Evolutionary conservation across 2,329 filamentous ascomycete genomes (phyloP).

Genomic region (Calonectria henricotiae): DNA sequence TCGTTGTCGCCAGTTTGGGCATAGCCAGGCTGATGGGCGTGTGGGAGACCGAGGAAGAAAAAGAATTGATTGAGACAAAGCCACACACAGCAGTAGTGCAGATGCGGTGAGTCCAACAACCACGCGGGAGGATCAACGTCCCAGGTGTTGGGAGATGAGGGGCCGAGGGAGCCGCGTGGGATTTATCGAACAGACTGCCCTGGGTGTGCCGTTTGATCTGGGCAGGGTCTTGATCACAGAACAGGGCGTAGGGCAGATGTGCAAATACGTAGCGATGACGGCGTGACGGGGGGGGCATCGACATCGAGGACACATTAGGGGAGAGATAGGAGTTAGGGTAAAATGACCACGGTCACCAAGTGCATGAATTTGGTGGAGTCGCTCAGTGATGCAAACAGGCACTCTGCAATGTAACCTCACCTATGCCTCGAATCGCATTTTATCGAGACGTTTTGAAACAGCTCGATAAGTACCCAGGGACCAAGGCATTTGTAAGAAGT

Average conservation of each 20-base stretch:
- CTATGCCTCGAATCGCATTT: constrained; percentile 1
- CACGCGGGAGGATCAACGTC: constrained; percentile 24
- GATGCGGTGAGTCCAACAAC: constrained; percentile 37
- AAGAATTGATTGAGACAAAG: constrained; percentile 10
- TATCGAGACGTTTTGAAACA: constrained; percentile 22
- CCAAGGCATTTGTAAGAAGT: not conserved
- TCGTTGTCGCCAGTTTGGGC: not conserved
- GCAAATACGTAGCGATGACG: constrained; percentile 12
- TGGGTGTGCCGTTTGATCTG: constrained; percentile 12
- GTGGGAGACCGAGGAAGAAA: not conserved
- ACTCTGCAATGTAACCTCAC: constrained; percentile 13
- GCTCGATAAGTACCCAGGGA: constrained; percentile 8
- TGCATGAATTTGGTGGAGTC: constrained; percentile 2
- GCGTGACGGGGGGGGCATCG: constrained; percentile 5
- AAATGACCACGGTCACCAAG: not conserved
- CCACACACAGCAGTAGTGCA: constrained; percentile 12
- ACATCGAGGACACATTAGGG: constrained; percentile 1
- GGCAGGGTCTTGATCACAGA: constrained; percentile 2
- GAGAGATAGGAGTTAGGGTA: not conserved
- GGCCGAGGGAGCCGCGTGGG: constrained; percentile 19
- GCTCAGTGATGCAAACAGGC: constrained; percentile 4
- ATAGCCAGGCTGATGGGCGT: constrained; percentile 1
- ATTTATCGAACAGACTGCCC: constrained; percentile 21
- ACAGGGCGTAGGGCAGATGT: constrained; percentile 1
- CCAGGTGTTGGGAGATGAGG: constrained; percentile 19